Conservation (phyloP, 208 protist genomes). For the Wallacemonas sp. region DNA sequence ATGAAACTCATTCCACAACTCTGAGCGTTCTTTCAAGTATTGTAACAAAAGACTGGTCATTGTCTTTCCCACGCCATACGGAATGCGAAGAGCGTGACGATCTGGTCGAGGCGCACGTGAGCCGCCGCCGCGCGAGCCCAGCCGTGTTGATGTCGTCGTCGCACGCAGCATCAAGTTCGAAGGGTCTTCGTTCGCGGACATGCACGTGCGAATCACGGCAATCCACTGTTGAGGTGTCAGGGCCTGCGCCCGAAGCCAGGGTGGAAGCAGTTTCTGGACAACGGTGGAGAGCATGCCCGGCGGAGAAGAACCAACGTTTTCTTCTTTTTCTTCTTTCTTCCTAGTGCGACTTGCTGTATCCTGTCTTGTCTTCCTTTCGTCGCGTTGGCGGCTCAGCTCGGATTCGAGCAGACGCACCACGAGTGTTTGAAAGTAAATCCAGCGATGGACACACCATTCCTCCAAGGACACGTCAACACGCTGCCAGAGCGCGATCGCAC, state of each 20-base stretch:
- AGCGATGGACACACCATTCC: conserved; percentile 57
- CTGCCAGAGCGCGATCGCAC: neutral
- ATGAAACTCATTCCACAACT: neutral
- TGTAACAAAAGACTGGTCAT: conserved; percentile 24
- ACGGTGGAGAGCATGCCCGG: too few relatives aligned
- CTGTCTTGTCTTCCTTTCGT: too few relatives aligned
- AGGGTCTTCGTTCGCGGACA: conserved; percentile 6
- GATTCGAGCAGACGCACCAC: neutral
- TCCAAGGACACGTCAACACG: conserved; percentile 30
- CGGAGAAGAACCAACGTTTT: too few relatives aligned
- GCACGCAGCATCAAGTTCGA: conserved; percentile 9
- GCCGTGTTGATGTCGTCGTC: conserved; percentile 2
- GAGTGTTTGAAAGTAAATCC: conserved; percentile 15
- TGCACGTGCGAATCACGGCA: conserved; percentile 22
- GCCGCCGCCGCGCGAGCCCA: conserved; percentile 17
- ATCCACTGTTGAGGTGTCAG: conserved; percentile 21
- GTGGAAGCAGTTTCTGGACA: neutral
- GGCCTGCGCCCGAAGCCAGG: neutral
- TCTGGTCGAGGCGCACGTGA: conserved; percentile 8
- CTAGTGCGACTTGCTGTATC: too few relatives aligned
- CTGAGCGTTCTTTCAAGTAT: conserved; percentile 4
- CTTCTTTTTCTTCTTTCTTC: too few relatives aligned
- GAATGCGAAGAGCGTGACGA: conserved; percentile 42
- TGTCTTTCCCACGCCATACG: conserved; percentile 52
- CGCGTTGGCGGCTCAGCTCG: too few relatives aligned